Evolutionary conservation across 1,284 basidiomycete genomes (phyloP), one percentile per base, ranked within the genome.

Genomic region (Flammula alnicola): DNA sequence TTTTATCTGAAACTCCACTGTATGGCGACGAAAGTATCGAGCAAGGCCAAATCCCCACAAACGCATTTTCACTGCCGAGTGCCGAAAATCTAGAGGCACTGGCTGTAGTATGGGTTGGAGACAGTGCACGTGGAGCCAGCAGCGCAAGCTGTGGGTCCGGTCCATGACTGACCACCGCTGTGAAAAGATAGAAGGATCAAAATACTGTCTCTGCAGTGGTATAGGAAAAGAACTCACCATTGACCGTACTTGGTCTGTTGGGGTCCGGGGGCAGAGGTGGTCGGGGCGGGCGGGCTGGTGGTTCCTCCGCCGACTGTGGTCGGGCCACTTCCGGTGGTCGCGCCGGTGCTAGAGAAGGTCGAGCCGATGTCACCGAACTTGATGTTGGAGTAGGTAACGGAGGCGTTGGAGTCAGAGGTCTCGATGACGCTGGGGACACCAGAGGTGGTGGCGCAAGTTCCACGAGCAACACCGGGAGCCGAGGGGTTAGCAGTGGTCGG

Each of bases 351-450:
- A 16, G 43, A 27, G 26, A 31, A 47, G 49, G 80, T 83, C 39
- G 77, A 75, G 52, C 74, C 77, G 60, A 82, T 74, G 55, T 72
- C 68, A 42, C 81, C 81, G 60, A 75, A 74, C 61, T 72, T 77
- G 69, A 83, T 80, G 75, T 82, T 80, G 23, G 79, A 81, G 71
- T 72, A 83, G 49, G 66, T 70, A 57, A 83, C 80, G 37, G 66
- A 66, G 26, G 76, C 67, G 61, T 66, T 71, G 23, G 74, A 58
- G 39, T 56, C 55, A 46, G 69, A 58, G 29, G 64, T 56, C 65
- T 81, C 79, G 55, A 82, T 74, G 38, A 72, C 68, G 7, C 65
- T 44, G 41, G 81, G 80, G 3, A 61, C 63, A 49, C 80, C 81
- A 32, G 75, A 77, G 11, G 64, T 66, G 29, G 77, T 75, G 2